phyloP scores from a whole-genome alignment of 352 stramenopile species.

The Globisporangium lucens region DNA sequence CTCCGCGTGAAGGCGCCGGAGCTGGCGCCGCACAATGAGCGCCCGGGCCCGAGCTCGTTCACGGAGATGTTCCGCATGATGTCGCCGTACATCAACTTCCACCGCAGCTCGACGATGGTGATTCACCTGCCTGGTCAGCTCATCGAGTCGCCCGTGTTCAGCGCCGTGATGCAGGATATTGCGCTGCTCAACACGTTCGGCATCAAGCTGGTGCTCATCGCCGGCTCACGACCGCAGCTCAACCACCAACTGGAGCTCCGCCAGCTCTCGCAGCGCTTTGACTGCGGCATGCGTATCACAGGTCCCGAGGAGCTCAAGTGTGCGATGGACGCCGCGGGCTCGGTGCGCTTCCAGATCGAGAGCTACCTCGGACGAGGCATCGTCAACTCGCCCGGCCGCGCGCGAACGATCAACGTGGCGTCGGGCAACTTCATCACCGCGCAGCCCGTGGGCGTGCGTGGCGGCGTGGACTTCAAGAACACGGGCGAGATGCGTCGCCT shows the following conservation, averaged over 20 bases:
- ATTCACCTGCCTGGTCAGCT: slow-evolving; percentile 95
- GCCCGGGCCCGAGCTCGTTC: slow-evolving; percentile 59
- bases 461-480: slow-evolving; percentile 88
- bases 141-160: slow-evolving; percentile 90
- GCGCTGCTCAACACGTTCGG: slow-evolving; percentile 94
- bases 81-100: slow-evolving; percentile 98
- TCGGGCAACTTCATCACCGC: slow-evolving; percentile 97
- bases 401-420: slow-evolving; percentile 88
- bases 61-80: slow-evolving; percentile 94
- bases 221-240: slow-evolving; percentile 94
- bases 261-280: slow-evolving; percentile 69
- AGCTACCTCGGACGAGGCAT: slow-evolving; percentile 81
- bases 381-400: slow-evolving; percentile 73
- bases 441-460: slow-evolving; percentile 83
- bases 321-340: slow-evolving; percentile 94
- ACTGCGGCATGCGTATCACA: slow-evolving; percentile 89
- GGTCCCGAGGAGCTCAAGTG: slow-evolving; percentile 89
- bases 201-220: slow-evolving; percentile 93
- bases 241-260: slow-evolving; percentile 84
- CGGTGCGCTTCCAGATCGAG: slow-evolving; percentile 88
- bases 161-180: slow-evolving; percentile 94
- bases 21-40: slow-evolving; percentile 18
- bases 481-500: slow-evolving; percentile 93
- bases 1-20: slow-evolving; percentile 52
- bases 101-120: slow-evolving; percentile 93